These are phyloP conservation scores for Dalechampia spathulata DNA, from an alignment of 441 rosid genomes.

Conservation along the genomic window DNA sequence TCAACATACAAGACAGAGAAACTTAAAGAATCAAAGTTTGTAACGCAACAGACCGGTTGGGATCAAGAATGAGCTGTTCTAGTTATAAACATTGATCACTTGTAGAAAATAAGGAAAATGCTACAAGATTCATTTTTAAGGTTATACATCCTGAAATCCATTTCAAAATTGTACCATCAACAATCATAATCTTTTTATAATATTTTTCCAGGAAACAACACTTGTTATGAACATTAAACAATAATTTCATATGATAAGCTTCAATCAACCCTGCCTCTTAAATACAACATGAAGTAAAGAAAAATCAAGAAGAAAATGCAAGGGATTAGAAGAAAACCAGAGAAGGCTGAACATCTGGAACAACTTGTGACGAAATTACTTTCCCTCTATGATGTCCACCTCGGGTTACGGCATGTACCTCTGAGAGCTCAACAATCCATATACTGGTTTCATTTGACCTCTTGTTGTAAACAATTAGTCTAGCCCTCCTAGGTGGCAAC, in stretches of 20 bases:
- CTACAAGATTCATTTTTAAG: too few species aligned
- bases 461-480: conserved; percentile 67
- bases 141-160: too few species aligned
- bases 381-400: conserved; percentile 92
- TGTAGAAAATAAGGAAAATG: too few species aligned
- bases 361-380: conserved; percentile 58
- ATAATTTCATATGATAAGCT: neutral
- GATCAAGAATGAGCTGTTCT: too few species aligned
- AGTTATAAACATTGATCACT: too few species aligned
- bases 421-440: conserved; percentile 71
- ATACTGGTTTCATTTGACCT: conserved; percentile 74
- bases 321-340: conserved; percentile 41
- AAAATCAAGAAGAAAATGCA: neutral
- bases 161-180: neutral
- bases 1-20: too few species aligned
- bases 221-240: neutral
- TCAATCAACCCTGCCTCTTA: neutral
- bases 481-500: conserved; percentile 77
- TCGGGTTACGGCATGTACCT: conserved; percentile 80
- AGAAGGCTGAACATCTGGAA: conserved; percentile 85
- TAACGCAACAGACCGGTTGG: neutral
- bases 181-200: neutral
- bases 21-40: neutral
- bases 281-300: neutral
- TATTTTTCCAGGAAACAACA: neutral